Conservation (phyloP, 2,329 filamentous ascomycete genomes). For the Colletotrichum sojae region DNA sequence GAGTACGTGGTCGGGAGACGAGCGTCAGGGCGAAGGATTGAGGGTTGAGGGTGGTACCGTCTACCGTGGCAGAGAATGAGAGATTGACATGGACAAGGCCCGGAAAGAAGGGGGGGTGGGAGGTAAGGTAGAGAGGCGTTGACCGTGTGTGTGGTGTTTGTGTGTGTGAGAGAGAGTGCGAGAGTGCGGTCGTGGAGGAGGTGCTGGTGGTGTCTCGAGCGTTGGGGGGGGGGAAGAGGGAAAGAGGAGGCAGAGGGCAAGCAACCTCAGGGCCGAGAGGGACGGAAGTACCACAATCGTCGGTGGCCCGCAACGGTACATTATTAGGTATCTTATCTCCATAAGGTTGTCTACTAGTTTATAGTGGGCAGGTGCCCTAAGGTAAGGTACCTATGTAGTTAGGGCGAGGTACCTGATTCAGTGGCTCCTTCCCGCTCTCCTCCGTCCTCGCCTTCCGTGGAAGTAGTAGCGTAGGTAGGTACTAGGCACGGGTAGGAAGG, state of each 20-base stretch:
- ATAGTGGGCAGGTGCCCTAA: not conserved
- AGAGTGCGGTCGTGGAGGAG: not conserved
- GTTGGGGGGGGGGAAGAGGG: slow-evolving; percentile 13
- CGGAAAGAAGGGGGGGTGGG: slow-evolving; percentile 15
- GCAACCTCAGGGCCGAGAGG: too few species aligned
- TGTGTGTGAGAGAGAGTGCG: not conserved
- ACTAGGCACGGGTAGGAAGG: not conserved
- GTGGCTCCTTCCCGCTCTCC: slow-evolving; percentile 3
- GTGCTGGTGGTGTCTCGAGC: slow-evolving; percentile 14
- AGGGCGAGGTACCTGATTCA: not conserved
- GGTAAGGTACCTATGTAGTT: slow-evolving; percentile 16
- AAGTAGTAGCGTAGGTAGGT: not conserved
- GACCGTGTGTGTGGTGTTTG: slow-evolving; percentile 19
- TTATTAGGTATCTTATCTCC: too few species aligned
- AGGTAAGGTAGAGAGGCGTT: slow-evolving; percentile 18
- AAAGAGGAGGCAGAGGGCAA: slow-evolving; percentile 4
- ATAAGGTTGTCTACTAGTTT: too few species aligned
- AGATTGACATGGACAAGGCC: slow-evolving; percentile 32
- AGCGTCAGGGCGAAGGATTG: slow-evolving; percentile 3
- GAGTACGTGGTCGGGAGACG: slow-evolving; percentile 5
- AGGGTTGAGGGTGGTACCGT: slow-evolving; percentile 2
- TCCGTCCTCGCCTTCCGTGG: not conserved
- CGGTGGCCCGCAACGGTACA: slow-evolving; percentile 22
- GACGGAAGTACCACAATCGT: slow-evolving; percentile 39
- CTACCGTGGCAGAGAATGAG: not conserved